Conservation (phyloP, 2,329 filamentous ascomycete genomes). For the Ophiostoma sp. region DNA sequence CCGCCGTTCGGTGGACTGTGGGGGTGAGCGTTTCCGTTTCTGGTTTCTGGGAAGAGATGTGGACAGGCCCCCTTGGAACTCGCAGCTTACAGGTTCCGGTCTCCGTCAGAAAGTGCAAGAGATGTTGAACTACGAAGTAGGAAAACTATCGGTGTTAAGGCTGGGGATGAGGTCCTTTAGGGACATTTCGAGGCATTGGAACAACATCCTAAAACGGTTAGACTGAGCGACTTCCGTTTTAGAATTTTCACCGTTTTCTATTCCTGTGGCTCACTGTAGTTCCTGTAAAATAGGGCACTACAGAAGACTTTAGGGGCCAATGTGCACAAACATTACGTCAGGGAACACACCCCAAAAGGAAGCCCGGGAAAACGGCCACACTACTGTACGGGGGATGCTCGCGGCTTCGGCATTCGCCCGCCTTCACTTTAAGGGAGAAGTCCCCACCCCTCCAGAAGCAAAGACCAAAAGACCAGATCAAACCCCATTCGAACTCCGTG, state of each 20-base stretch:
- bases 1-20: constrained; percentile 13
- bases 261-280: background rate
- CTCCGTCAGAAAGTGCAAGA: constrained; percentile 4
- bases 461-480: background rate
- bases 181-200: background rate
- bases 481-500: background rate
- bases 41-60: background rate
- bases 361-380: constrained; percentile 14
- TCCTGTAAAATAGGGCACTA: too few species aligned
- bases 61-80: background rate
- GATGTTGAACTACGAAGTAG: too few species aligned
- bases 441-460: background rate
- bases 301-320: background rate
- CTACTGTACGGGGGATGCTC: constrained; percentile 14
- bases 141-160: constrained; percentile 6
- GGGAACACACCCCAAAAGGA: background rate
- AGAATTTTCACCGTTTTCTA: background rate
- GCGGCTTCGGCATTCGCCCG: constrained; percentile 26
- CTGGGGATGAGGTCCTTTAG: background rate
- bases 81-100: constrained; percentile 20
- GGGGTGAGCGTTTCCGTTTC: background rate
- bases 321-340: background rate
- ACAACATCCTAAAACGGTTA: background rate
- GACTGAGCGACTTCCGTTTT: background rate
- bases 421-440: background rate